phyloP scores from a whole-genome alignment of 805 yeast genomes.

The Metschnikowia peoriensis region DNA sequence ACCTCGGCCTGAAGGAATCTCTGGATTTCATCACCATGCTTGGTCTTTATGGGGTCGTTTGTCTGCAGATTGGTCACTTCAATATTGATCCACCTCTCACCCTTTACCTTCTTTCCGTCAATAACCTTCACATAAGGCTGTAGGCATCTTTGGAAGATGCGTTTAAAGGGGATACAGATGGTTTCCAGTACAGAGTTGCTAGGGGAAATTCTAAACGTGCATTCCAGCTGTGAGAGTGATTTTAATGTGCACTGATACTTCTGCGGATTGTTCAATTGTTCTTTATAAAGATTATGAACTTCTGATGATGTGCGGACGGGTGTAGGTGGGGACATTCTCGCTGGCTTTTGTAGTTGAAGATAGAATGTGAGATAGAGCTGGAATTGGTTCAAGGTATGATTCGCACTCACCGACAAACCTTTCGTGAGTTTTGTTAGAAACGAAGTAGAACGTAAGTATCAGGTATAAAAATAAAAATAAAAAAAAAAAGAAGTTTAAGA shows the following conservation, averaged over 20 bases:
- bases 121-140: constrained; percentile 22
- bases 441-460: not conserved
- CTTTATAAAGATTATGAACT: constrained; percentile 24
- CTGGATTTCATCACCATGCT: constrained; percentile 27
- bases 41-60: constrained; percentile 24
- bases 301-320: constrained; percentile 36
- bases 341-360: not conserved
- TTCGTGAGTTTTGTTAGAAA: not conserved
- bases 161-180: constrained; percentile 42
- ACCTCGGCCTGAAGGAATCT: constrained; percentile 39
- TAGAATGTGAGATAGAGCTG: not conserved
- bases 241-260: constrained; percentile 34
- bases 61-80: constrained; percentile 38
- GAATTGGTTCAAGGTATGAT: not conserved
- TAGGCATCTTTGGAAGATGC: constrained; percentile 41
- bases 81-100: constrained; percentile 36
- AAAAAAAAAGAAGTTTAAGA: too few relatives aligned
- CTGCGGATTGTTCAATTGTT: constrained; percentile 29
- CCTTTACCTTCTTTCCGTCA: constrained; percentile 26
- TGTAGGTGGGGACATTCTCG: constrained; percentile 44
- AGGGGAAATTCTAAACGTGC: constrained; percentile 36
- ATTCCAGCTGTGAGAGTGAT: constrained; percentile 40
- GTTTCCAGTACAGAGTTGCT: constrained; percentile 30
- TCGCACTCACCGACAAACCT: not conserved
- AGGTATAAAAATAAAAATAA: too few relatives aligned